phyloP scores from a whole-genome alignment of 768 basidiomycete genomes.

The Mycena rosella region DNA sequence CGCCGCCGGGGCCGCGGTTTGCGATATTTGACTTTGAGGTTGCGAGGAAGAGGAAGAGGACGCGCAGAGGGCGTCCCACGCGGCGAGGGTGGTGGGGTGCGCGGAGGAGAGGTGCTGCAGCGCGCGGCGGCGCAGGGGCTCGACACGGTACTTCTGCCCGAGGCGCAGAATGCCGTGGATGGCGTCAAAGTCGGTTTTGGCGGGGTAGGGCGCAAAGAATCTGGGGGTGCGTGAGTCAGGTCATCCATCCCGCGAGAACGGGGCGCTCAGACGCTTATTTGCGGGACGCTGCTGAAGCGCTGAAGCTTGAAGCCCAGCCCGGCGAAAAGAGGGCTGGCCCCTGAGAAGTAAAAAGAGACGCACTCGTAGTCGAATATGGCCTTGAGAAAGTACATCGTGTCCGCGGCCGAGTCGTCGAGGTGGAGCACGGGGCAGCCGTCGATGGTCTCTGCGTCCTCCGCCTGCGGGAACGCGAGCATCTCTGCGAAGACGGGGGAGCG shows the following conservation, averaged over 20 bases:
- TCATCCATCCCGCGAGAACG: too few species aligned
- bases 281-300: too few species aligned
- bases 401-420: conserved; percentile 35
- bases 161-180: conserved; percentile 36
- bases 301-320: too few species aligned
- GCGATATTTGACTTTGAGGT: too few species aligned
- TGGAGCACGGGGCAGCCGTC: conserved; percentile 34
- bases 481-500: conserved; percentile 34
- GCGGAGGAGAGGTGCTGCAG: conserved; percentile 34
- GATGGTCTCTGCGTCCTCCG: conserved; percentile 25
- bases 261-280: too few species aligned
- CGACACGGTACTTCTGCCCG: conserved; percentile 35
- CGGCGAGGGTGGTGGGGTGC: conserved; percentile 28
- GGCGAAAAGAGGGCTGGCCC: too few species aligned
- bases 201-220: conserved; percentile 38
- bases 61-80: conserved; percentile 30
- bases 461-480: conserved; percentile 26
- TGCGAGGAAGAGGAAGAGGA: not conserved
- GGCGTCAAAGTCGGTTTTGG: conserved; percentile 33
- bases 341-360: conserved; percentile 6
- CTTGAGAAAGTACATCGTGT: conserved; percentile 37
- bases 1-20: conserved; percentile 9
- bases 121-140: conserved; percentile 35
- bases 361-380: conserved; percentile 38
- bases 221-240: not conserved